Percentiles rank a stretch among this genome's conserved stretches.
Evolutionary conservation across 2,329 filamentous ascomycete species (phyloP).

Genomic region (Arthrinium phaeospermum): DNA sequence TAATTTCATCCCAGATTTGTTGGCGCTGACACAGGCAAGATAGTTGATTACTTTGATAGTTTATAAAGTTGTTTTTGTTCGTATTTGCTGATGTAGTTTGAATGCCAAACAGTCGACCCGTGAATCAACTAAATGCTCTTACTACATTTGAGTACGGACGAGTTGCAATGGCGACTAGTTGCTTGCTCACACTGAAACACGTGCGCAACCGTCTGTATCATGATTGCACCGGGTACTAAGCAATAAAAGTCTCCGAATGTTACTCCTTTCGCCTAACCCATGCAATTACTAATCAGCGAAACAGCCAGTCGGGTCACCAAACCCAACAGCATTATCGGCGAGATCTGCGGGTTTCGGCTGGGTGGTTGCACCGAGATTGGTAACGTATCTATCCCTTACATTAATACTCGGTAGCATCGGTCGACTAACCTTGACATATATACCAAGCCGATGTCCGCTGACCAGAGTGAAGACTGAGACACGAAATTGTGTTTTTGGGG

Average conservation of each 20-base stretch:
- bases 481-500: neutral
- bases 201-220: neutral
- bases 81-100: too few species aligned
- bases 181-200: neutral
- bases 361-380: neutral
- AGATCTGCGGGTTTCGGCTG: neutral
- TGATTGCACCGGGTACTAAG: neutral
- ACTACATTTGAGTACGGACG: neutral
- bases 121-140: neutral
- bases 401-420: too few species aligned
- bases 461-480: neutral
- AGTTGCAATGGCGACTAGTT: neutral
- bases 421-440: neutral
- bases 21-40: neutral
- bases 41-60: neutral
- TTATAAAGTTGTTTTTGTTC: neutral
- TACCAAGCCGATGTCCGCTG: too few species aligned
- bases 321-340: neutral
- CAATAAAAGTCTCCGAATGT: neutral
- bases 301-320: neutral
- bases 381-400: neutral
- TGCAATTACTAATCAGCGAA: neutral
- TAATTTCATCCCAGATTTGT: neutral
- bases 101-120: too few species aligned
- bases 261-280: neutral